Evolutionary conservation across 257 asterid species (phyloP), one percentile per base, ranked within the genome.

Genomic region (Nicotiana noctiflora): DNA sequence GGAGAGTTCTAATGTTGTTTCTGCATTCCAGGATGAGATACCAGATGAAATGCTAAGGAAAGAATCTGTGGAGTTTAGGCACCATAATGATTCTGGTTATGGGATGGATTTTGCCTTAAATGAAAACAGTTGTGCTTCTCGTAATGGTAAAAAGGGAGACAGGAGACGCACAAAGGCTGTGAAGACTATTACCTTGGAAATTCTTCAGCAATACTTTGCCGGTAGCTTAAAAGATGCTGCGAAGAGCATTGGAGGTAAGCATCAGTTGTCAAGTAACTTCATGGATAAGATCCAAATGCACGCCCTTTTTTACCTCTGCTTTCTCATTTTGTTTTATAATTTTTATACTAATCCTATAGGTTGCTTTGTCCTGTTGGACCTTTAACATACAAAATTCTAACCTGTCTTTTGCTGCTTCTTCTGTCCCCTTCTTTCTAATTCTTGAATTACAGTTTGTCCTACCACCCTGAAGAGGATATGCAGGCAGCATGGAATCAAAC

Each of bases 181-280:
- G 86, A 89, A 90, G 82, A 86, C 90, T 31, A 91, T 92, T 46
- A 93, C 98, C 29, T 83, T 93, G 89, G 88, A 95, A 86, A 90
- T 91, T 84, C 97, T 95, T 68, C 90, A 88, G 87, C 97, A 91
- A 84, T 94, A 95, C 84, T 95, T 95, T 82, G 92, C 99, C 14
- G 97, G 97, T 72, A 95, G 97, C 88, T 91, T 95, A 52, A 93
- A 93, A 87, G 99, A 95, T 83, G 99, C 99, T 79, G 99, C 99
- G 61, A 91, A 57, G 84, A 91, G 88, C 87, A 93, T 93, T 82
- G 96, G 99, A 65, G 99, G 98, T 92, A 85, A 88, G 98, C 83
- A 75, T 57, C 53, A 56, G 14, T 15, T 70, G 55, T 51, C 55
- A 51, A 70, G 13, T 72, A 49, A 75, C 56, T 72, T 23, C 78